These are phyloP conservation scores for Aspergillus pseudoglaucus DNA, from an alignment of 2,329 filamentous ascomycete species.

Conservation along the genomic window DNA sequence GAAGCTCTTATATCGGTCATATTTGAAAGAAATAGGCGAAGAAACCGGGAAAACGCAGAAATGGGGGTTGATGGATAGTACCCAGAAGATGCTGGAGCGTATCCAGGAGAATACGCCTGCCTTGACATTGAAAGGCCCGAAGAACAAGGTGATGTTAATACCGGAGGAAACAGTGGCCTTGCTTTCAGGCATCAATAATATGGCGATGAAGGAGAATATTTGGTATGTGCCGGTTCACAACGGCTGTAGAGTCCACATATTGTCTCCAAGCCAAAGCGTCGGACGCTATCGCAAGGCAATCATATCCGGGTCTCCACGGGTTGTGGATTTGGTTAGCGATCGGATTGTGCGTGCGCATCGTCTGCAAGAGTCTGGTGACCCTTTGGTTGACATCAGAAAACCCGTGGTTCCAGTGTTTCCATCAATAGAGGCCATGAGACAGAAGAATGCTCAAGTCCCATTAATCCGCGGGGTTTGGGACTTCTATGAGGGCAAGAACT, in stretches of 20 bases:
- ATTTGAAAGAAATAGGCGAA: background rate
- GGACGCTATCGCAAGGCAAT: constrained; percentile 28
- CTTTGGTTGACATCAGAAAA: constrained; percentile 23
- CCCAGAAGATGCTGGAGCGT: constrained; percentile 21
- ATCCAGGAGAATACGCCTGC: constrained; percentile 13
- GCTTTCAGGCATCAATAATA: constrained; percentile 24
- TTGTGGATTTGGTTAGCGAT: constrained; percentile 24
- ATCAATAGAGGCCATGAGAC: constrained; percentile 19
- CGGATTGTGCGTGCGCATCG: constrained; percentile 18
- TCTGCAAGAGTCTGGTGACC: constrained; percentile 21
- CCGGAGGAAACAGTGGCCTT: constrained; percentile 30
- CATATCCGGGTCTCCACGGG: constrained; percentile 28
- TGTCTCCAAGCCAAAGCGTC: constrained; percentile 23
- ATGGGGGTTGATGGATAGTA: constrained; percentile 14
- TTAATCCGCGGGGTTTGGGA: constrained; percentile 27
- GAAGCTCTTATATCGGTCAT: constrained; percentile 21
- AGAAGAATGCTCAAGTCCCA: constrained; percentile 17
- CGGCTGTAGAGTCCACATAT: constrained; percentile 34
- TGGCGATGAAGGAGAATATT: constrained; percentile 31
- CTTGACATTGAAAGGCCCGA: constrained; percentile 8
- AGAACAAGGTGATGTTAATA: constrained; percentile 25
- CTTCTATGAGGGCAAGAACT: constrained; percentile 1
- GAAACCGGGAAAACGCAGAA: background rate
- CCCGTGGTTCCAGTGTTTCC: constrained; percentile 24
- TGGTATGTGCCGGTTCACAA: constrained; percentile 29